These are phyloP conservation scores for Lippia alba DNA, from an alignment of 305 asterid species.

Conservation along the genomic window DNA sequence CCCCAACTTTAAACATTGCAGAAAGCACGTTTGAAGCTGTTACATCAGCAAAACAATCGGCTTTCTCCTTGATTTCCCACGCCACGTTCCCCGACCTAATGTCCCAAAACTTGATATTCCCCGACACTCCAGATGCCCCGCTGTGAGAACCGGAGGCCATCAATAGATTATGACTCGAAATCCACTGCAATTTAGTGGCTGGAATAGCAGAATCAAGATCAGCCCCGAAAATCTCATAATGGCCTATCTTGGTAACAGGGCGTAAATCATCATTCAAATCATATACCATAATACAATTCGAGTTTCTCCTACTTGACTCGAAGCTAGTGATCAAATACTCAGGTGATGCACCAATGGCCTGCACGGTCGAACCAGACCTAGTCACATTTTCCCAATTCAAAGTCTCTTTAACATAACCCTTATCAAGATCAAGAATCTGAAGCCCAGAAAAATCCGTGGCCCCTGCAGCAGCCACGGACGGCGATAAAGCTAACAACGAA, in stretches of 20 bases:
- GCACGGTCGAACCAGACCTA: constrained; percentile 83
- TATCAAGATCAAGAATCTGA: constrained; percentile 76
- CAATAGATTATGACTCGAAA: constrained; percentile 65
- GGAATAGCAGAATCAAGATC: constrained; percentile 90
- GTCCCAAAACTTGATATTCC: constrained; percentile 87
- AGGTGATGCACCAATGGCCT: constrained; percentile 76
- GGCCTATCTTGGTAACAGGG: constrained; percentile 65
- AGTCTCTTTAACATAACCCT: constrained; percentile 64
- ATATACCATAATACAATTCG: constrained; percentile 80
- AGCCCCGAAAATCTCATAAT: constrained; percentile 84
- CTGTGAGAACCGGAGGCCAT: constrained; percentile 98
- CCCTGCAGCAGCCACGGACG: constrained; percentile 74
- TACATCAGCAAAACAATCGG: constrained; percentile 85
- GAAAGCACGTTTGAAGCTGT: constrained; percentile 57
- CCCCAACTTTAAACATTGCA: constrained; percentile 76
- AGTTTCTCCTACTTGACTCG: constrained; percentile 86
- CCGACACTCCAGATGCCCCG: constrained; percentile 80
- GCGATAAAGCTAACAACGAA: constrained; percentile 74
- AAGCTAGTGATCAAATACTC: constrained; percentile 82
- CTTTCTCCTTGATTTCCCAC: constrained; percentile 72
- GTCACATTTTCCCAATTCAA: constrained; percentile 93
- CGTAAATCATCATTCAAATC: constrained; percentile 58
- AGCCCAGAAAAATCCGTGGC: constrained; percentile 92
- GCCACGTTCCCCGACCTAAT: constrained; percentile 72
- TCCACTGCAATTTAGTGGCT: constrained; percentile 81